A percentile compares a stretch with the other conserved stretches of the same genome.
phyloP scores from a whole-genome alignment of 371 early-diverging fungal species.

The Fennellomyces sp. region DNA sequence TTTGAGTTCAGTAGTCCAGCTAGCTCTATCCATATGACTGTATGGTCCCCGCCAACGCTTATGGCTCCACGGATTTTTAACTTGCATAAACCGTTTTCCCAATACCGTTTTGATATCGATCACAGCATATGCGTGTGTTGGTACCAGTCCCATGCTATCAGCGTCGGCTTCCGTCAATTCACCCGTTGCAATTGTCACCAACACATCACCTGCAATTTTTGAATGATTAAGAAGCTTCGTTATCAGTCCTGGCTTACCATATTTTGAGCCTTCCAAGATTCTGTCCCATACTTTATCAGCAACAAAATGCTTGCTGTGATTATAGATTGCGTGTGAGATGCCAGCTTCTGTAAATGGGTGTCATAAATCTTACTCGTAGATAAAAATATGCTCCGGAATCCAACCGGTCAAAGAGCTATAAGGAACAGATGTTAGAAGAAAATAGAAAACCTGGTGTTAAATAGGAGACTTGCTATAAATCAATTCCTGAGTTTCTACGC shows the following conservation, averaged over 20 bases:
- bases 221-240: neutral
- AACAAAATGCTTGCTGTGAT: slow-evolving; percentile 60
- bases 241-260: slow-evolving; percentile 47
- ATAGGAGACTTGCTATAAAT: slow-evolving; percentile 66
- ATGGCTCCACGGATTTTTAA: slow-evolving; percentile 94
- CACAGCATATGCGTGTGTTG: slow-evolving; percentile 91
- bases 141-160: slow-evolving; percentile 73
- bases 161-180: slow-evolving; percentile 75
- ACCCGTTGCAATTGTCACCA: slow-evolving; percentile 72
- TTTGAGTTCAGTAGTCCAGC: slow-evolving; percentile 77
- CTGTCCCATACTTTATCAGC: slow-evolving; percentile 77
- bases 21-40: slow-evolving; percentile 69
- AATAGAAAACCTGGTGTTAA: neutral
- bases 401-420: slow-evolving; percentile 85
- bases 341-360: neutral
- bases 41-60: slow-evolving; percentile 85
- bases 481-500: slow-evolving; percentile 83
- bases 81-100: slow-evolving; percentile 50
- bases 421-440: neutral
- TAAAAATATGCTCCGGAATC: slow-evolving; percentile 91
- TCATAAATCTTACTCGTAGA: slow-evolving; percentile 60
- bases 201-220: slow-evolving; percentile 50
- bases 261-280: slow-evolving; percentile 66
- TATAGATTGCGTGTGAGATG: too few relatives aligned
- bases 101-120: slow-evolving; percentile 49